Evolutionary conservation across 2,329 filamentous ascomycete species (phyloP).

Genomic region (Sclerotinia minor): DNA sequence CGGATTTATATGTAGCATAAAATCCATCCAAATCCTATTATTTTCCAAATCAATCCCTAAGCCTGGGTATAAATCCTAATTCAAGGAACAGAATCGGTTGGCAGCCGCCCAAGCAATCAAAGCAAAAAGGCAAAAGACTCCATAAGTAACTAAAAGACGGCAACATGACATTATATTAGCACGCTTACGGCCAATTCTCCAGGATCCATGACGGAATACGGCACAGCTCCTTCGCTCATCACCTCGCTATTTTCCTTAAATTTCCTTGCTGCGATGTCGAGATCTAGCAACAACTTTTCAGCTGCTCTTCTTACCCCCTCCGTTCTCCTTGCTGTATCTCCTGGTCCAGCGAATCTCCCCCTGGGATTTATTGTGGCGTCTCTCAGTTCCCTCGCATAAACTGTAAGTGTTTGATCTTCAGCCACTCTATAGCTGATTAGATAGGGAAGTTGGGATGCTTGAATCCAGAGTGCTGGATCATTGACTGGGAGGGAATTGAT

Average conservation of each 20-base stretch:
- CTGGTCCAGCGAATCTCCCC: constrained; percentile 6
- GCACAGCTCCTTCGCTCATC: constrained; percentile 14
- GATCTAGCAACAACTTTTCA: constrained; percentile 18
- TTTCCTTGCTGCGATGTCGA: neutral
- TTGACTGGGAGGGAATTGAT: constrained; percentile 46
- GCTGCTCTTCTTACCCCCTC: constrained; percentile 11
- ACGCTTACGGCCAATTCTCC: constrained; percentile 8
- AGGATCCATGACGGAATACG: constrained; percentile 19
- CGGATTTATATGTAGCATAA: neutral
- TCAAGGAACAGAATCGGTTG: too few relatives aligned
- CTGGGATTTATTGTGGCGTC: neutral
- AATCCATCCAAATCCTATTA: neutral
- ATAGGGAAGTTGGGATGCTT: constrained; percentile 49
- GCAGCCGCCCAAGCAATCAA: neutral
- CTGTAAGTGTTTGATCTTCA: constrained; percentile 44
- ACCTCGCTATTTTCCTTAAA: constrained; percentile 19
- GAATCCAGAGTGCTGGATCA: constrained; percentile 47
- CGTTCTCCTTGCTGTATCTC: neutral
- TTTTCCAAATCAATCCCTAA: neutral
- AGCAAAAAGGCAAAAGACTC: neutral
- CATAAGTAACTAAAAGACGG: neutral
- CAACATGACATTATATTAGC: neutral
- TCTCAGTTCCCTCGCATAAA: constrained; percentile 19
- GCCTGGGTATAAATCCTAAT: neutral
- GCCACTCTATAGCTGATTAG: constrained; percentile 49